Evolutionary conservation across 202 grass and related monocot genomes (phyloP), one percentile per base, ranked within the genome.

Genomic region (Carex sylvatica): DNA sequence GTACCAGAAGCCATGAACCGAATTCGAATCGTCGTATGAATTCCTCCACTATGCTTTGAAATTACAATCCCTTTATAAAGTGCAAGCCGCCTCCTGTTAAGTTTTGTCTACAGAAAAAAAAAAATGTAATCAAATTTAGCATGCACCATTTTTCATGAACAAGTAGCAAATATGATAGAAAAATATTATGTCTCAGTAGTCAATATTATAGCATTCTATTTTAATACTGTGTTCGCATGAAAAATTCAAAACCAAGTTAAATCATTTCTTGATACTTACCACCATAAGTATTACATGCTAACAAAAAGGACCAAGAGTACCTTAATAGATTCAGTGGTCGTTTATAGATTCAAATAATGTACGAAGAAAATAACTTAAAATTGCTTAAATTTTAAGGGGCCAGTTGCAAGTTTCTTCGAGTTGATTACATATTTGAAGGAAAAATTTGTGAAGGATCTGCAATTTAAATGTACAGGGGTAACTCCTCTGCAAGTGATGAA

Each of bases 41-140:
- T 74, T 70, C 97, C 97, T 23, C 70, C 87, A 82, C 91, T 99
- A 73, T 92, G 91, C 74, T 99, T 99, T 26, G 97, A 87, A 30
- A 99, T 99, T 65, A 99, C 94, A 82, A 99, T 96, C 28, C 97
- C 97, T 83, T 96, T 99, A 65, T 93, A 99, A 47, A 93, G 87
- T 0, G 97, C 93, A 59, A 93, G 85, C 78, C 97, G 89, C 86
- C 93, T 94, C 83, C 94, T 96, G 83, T 99, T 99, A 4, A 93
- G 91, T 62, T 89, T 89, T 99, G 92, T 84, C 97, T 96, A 84
- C 55, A 87, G 44, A 7, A 28, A 65, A 54, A 36, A 36, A 28
- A 40, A 65, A 47, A 53, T 46, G 18, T 3, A 47, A 47, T 46
- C 2, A 80, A 24, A 65, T 65, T 80, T 80, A 63, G 26, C 23